Conservation (phyloP, 352 stramenopile species). For the Proteromonas lacertae region DNA sequence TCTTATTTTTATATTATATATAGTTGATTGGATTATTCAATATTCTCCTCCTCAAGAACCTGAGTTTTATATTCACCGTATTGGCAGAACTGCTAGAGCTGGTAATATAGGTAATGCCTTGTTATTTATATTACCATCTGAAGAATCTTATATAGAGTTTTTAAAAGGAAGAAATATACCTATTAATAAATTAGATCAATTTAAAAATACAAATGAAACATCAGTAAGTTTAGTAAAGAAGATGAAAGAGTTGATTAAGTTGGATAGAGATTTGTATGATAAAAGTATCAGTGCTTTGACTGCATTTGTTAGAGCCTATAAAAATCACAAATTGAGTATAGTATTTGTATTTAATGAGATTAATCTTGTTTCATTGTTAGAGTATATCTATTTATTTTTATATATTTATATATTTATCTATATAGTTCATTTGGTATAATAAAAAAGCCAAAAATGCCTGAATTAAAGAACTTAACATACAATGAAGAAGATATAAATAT, state of each 20-base stretch:
- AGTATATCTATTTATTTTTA: constrained; percentile 28
- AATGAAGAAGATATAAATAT: constrained; percentile 10
- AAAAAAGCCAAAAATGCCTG: constrained; percentile 19
- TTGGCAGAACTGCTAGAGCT: constrained; percentile 76
- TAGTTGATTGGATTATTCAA: constrained; percentile 95
- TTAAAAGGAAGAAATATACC: constrained; percentile 60
- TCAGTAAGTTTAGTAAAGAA: constrained; percentile 17
- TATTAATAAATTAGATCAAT: constrained; percentile 12
- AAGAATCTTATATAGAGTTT: constrained; percentile 84
- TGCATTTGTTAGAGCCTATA: constrained; percentile 89
- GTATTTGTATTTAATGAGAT: constrained; percentile 92
- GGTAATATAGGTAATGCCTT: constrained; percentile 56
- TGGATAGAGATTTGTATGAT: constrained; percentile 80
- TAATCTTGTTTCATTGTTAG: constrained; percentile 56
- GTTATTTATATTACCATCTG: constrained; percentile 70
- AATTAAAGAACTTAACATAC: constrained; percentile 14
- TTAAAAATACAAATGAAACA: constrained; percentile 16
- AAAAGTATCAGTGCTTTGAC: constrained; percentile 94
- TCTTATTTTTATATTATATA: not conserved
- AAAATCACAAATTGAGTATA: constrained; percentile 65
- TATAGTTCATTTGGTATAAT: too few species aligned
- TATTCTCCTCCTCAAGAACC: constrained; percentile 35
- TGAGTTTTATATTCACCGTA: constrained; percentile 16
- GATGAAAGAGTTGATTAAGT: constrained; percentile 7
- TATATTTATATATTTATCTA: constrained; percentile 56